Evolutionary conservation across 306 rosid species (phyloP), one percentile per base, ranked within the genome.

Genomic region (Alnus rubra): DNA sequence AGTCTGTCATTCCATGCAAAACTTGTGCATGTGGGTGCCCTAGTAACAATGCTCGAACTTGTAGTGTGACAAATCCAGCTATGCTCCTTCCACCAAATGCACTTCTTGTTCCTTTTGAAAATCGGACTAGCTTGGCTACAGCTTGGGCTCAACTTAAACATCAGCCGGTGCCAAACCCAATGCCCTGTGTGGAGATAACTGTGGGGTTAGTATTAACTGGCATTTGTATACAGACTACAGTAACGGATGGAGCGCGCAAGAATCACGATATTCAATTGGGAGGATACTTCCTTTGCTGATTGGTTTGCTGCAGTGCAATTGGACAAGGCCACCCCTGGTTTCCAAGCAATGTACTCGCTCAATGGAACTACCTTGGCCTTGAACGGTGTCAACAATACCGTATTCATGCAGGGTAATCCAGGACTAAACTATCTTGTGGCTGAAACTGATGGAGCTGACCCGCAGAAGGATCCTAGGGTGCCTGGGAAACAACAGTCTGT

Each of bases 1-100:
- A 93, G 0, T 96, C 99, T n/a, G 93, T 93, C 73, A 81, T 96
- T 69, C 99, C 99, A 1, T 96, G 99, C 88, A 62, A 87, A 23
- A 96, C 99, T 0, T 96, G 99, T 79, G 99, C 99, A 0, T 96
- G 99, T 85, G 99, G 99, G 51, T 96, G 99, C 82, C 75, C 96
- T 5, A 78, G n/a, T 2, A 86, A 86, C 76, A 54, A 86, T 1
- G 88, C 11, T 19, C 87, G 75, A 42, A 89, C 94, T 5, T 96
- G 99, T 64, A 96, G 96, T 69, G 42, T 89, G 7, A 84, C 89
- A 9, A 70, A 92, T 35, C 89, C 83, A 4, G 98, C 97, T 11
- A 87, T 96, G 98, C 92, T 89, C 82, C 99, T 96, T 85, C 98
- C 98, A 48, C 73, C 98, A 0, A 90, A 85, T 39, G 84, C 96